Conservation (phyloP, 2,329 filamentous ascomycete genomes). For the Colletotrichum sojae region DNA sequence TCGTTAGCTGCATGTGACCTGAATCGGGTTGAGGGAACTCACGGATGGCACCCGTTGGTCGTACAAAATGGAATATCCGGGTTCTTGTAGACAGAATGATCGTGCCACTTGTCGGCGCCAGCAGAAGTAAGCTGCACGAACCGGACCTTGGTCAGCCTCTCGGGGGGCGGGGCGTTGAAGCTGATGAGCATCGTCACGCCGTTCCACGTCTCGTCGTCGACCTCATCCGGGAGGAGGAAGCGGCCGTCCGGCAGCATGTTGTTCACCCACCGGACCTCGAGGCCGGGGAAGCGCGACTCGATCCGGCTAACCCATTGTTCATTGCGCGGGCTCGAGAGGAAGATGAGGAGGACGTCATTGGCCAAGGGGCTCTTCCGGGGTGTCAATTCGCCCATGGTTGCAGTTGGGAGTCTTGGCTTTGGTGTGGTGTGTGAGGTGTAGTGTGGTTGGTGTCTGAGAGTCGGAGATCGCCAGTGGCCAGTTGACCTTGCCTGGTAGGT, state of each 20-base stretch:
- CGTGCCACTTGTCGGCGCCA: slow-evolving; percentile 59
- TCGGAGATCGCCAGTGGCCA: background rate
- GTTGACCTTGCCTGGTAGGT: background rate
- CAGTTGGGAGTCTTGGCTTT: background rate
- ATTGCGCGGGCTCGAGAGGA: slow-evolving; percentile 50
- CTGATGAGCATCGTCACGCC: slow-evolving; percentile 58
- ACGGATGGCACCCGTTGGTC: slow-evolving; percentile 59
- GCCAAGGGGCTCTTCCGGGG: slow-evolving; percentile 43
- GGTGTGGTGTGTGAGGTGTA: too few species aligned
- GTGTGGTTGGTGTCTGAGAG: too few species aligned
- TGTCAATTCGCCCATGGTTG: slow-evolving; percentile 25
- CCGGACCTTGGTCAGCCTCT: slow-evolving; percentile 53
- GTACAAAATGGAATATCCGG: slow-evolving; percentile 56
- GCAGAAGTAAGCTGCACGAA: slow-evolving; percentile 62
- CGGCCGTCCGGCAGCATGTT: slow-evolving; percentile 41
- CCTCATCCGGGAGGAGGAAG: slow-evolving; percentile 44
- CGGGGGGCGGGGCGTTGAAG: slow-evolving; percentile 49
- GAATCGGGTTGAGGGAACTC: slow-evolving; percentile 37
- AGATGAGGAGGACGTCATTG: slow-evolving; percentile 58
- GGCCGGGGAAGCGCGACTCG: slow-evolving; percentile 52
- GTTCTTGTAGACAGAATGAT: slow-evolving; percentile 52
- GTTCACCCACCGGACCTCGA: slow-evolving; percentile 53
- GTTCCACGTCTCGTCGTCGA: slow-evolving; percentile 52
- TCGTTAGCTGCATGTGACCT: background rate
- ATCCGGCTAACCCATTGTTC: slow-evolving; percentile 53